Conservation (phyloP, 1,139 yeast genomes). For the Yamadazyma oceani region DNA sequence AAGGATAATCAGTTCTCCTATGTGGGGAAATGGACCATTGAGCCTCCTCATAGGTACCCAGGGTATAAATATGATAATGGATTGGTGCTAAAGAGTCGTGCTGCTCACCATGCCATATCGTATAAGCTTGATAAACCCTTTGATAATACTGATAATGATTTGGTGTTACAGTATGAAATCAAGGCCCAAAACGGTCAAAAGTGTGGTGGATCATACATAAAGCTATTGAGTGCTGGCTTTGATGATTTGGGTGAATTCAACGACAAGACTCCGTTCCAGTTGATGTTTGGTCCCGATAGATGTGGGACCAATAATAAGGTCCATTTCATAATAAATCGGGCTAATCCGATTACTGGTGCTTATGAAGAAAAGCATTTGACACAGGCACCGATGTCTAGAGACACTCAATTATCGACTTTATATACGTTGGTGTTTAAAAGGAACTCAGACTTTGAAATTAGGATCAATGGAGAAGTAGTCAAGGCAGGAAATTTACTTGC, state of each 20-base stretch:
- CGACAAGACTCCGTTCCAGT: slow-evolving; percentile 69
- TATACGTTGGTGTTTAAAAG: slow-evolving; percentile 74
- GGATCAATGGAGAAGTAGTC: slow-evolving; percentile 76
- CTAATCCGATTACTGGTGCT: slow-evolving; percentile 53
- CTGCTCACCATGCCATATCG: slow-evolving; percentile 80
- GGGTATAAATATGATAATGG: slow-evolving; percentile 70
- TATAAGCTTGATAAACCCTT: slow-evolving; percentile 55
- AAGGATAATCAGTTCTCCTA: slow-evolving; percentile 43
- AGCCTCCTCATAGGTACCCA: slow-evolving; percentile 49
- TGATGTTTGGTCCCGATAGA: slow-evolving; percentile 94
- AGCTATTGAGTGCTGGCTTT: slow-evolving; percentile 56
- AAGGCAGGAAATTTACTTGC: slow-evolving; percentile 66
- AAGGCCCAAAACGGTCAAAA: slow-evolving; percentile 72
- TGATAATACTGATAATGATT: slow-evolving; percentile 55
- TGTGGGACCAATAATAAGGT: slow-evolving; percentile 82
- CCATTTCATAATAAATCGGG: slow-evolving; percentile 68
- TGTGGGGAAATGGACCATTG: slow-evolving; percentile 73
- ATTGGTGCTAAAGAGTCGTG: slow-evolving; percentile 69
- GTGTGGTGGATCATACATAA: slow-evolving; percentile 90
- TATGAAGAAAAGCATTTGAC: slow-evolving; percentile 68
- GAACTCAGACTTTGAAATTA: slow-evolving; percentile 69
- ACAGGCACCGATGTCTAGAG: slow-evolving; percentile 66
- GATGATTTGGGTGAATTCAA: slow-evolving; percentile 36
- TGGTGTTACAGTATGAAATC: slow-evolving; percentile 87
- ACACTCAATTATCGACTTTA: slow-evolving; percentile 57